Base-by-base conservation (phyloP, 768 basidiomycete genomes). In the Mycena galopus region DNA sequence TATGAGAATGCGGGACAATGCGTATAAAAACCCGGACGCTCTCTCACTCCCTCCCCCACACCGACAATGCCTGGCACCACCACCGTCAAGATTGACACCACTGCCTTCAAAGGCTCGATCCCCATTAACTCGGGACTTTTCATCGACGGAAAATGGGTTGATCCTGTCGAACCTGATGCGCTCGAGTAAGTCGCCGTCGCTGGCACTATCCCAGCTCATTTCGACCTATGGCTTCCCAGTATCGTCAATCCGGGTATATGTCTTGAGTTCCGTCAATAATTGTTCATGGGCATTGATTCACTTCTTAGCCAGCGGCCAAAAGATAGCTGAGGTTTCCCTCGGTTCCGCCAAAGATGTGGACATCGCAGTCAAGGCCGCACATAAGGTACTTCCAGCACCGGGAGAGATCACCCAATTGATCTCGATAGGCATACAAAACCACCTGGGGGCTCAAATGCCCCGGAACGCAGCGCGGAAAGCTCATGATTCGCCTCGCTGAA, bases 291-390 rank as follows among this genome's bases (percentile, higher is more conserved):
- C 4, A 7, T 1, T 4, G 9, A 4, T 3, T 57, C 42, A 2
- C 35, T 30, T 1, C n/a, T 10, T 39, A 71, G 72, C 66, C 27
- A 75, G 61, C 16, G 76, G 74, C 57, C 85, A 91, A 76, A 73
- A 84, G 35, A 83, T 88, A 77, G 85, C 87, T 14, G 58, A 82
- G 25, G 79, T 92, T 72, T 76, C 86, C 3, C 86, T 87, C 75
- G 92, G 85, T 32, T 87, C 86, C 8, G 37, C 82, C 17, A 85
- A 88, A 71, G 93, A 94, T 75, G 88, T 94, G 69, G 90, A 94
- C 79, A 74, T 74, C 51, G 93, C 93, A 3, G 93, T 93, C 73
- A 78, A 81, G 4, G 89, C 85, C 47, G 91, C 92, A 0, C 85
- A 79, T 21, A 69, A 62, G 67, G 67, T n/a, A n/a, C n/a, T n/a